Conservation (phyloP, 768 basidiomycete genomes). For the Exsudoporus frostii region DNA sequence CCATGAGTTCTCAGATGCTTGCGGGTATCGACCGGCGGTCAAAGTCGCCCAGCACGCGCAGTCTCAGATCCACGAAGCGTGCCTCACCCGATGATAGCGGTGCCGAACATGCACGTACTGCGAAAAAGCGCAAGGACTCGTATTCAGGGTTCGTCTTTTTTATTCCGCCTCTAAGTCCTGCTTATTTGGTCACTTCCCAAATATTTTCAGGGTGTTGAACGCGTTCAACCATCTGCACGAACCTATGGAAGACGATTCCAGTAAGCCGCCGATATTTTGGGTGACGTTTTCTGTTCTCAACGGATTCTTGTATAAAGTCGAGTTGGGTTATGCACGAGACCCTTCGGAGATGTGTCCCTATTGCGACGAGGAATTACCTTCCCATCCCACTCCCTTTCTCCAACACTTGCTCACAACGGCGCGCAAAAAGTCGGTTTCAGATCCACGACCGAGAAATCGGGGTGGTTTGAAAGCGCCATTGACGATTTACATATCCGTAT, state of each 20-base stretch:
- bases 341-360: conserved; percentile 75
- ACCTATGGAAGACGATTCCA: conserved; percentile 38
- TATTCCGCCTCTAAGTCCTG: conserved; percentile 7
- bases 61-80: conserved; percentile 25
- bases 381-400: conserved; percentile 57
- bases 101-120: conserved; percentile 21
- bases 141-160: conserved; percentile 9
- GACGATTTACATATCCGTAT: conserved; percentile 59
- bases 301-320: conserved; percentile 37
- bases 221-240: conserved; percentile 17
- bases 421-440: conserved; percentile 50
- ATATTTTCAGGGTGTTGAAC: conserved; percentile 5
- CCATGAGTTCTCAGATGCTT: conserved; percentile 48
- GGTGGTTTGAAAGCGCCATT: conserved; percentile 54
- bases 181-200: conserved; percentile 2
- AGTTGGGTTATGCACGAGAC: conserved; percentile 50
- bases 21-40: conserved; percentile 35
- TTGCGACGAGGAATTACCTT: conserved; percentile 70
- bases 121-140: conserved; percentile 35
- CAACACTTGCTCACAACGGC: conserved; percentile 50
- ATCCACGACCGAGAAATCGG: conserved; percentile 67
- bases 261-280: conserved; percentile 28
- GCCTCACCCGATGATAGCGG: conserved; percentile 34
- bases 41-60: conserved; percentile 14
- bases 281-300: neutral